Percentiles rank a stretch among this genome's conserved stretches.
Evolutionary conservation across 345 rosid species (phyloP).

Genomic region (Rhodamnia rubescens): DNA sequence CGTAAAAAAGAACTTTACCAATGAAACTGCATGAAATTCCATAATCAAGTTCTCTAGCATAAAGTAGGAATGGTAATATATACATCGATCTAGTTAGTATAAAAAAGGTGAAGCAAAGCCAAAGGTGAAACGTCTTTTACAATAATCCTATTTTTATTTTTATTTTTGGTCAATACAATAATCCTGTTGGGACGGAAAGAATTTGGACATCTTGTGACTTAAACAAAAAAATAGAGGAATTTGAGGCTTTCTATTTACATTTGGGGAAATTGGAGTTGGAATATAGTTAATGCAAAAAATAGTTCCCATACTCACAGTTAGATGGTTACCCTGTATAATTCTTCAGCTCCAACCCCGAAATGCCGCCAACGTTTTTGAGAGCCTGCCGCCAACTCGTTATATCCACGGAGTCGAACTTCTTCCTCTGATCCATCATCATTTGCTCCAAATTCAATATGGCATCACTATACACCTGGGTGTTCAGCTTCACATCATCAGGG

Average conservation of each 20-base stretch:
- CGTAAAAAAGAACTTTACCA: background rate
- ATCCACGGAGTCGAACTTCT: no score
- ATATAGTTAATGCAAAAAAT: background rate
- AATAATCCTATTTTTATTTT: background rate
- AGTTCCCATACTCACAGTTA: accelerated
- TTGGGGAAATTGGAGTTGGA: background rate
- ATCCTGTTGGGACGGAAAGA: background rate
- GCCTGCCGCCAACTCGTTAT: no score
- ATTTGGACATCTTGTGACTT: accelerated
- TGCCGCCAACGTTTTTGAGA: no score
- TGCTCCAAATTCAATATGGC: no score
- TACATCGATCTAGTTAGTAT: background rate
- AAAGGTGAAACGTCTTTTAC: background rate
- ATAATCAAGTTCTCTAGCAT: background rate
- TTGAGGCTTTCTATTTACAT: background rate
- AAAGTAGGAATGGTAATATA: background rate
- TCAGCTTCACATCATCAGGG: no score
- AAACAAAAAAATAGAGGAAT: background rate
- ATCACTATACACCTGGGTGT: no score
- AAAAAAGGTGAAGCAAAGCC: background rate
- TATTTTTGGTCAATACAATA: background rate
- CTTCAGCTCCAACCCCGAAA: background rate
- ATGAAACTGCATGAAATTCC: background rate
- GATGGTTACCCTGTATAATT: background rate
- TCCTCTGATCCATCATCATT: no score